Evolutionary conservation across 1,284 basidiomycete genomes (phyloP).

Genomic region (Agroathelia rolfsii): DNA sequence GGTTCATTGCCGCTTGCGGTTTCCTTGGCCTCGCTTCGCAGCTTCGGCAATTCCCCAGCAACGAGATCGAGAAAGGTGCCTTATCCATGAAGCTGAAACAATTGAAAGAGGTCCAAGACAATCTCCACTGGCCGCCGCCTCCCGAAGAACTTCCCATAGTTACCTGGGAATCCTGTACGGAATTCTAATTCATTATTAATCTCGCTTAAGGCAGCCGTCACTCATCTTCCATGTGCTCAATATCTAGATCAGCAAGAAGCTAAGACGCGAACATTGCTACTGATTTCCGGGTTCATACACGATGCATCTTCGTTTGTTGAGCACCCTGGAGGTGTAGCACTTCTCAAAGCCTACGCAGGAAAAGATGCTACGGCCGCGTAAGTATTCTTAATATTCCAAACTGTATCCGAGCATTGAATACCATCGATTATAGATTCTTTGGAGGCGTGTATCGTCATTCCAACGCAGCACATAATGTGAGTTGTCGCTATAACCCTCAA

Average conservation of each 20-base stretch:
- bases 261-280: conserved; percentile 66
- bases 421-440: conserved; percentile 80
- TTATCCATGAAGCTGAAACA: conserved; percentile 89
- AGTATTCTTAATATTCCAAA: conserved; percentile 43
- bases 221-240: conserved; percentile 9
- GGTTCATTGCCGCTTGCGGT: conserved; percentile 73
- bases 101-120: conserved; percentile 61
- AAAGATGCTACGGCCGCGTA: conserved; percentile 75
- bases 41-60: conserved; percentile 81
- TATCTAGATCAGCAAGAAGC: conserved; percentile 63
- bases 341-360: conserved; percentile 59
- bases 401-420: conserved; percentile 66
- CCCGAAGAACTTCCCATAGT: conserved; percentile 72
- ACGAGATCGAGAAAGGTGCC: conserved; percentile 87
- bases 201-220: too few species aligned
- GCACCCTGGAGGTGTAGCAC: conserved; percentile 76
- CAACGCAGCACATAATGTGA: conserved; percentile 71
- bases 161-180: conserved; percentile 77
- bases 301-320: conserved; percentile 82
- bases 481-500: conserved; percentile 16
- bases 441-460: conserved; percentile 67
- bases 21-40: conserved; percentile 73
- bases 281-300: conserved; percentile 86
- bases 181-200: not conserved
- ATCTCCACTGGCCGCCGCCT: conserved; percentile 72